Percentiles rank a stretch among this genome's conserved stretches.
These are phyloP conservation scores for Fragaria vesca DNA, from an alignment of 306 rosid genomes.

Conservation along the genomic window DNA sequence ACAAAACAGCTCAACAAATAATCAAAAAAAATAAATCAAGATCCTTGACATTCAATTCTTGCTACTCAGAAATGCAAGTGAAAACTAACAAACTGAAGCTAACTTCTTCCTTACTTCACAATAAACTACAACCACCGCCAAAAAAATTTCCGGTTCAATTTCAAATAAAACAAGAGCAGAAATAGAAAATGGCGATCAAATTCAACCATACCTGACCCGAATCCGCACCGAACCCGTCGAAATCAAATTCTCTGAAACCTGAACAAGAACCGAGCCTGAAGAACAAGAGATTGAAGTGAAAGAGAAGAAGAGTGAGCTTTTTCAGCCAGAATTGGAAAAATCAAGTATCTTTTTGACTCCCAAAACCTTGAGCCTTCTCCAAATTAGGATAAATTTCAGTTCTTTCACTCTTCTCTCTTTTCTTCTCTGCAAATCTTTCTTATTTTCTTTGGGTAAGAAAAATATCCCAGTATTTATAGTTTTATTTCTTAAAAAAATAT, in stretches of 20 bases:
- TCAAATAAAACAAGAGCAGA: slow-evolving; percentile 12
- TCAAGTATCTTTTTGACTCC: slow-evolving; percentile 19
- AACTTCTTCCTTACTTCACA: background rate
- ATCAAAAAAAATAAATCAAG: background rate
- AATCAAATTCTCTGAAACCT: background rate
- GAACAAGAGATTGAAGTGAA: slow-evolving; percentile 1
- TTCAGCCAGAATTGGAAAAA: slow-evolving; percentile 10
- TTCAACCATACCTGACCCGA: slow-evolving; percentile 11
- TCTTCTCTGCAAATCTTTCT: background rate
- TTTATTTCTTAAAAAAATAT: background rate
- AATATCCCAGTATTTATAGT: background rate
- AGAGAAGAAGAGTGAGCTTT: background rate
- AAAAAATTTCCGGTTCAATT: slow-evolving; percentile 1
- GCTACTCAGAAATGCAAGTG: background rate
- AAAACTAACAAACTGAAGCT: background rate
- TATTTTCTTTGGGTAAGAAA: background rate
- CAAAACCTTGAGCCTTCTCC: background rate
- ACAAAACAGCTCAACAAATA: background rate
- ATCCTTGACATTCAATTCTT: background rate
- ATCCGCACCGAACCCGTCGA: slow-evolving; percentile 9
- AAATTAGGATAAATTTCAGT: background rate
- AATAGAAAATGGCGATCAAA: background rate
- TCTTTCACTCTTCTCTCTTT: background rate
- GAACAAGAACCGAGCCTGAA: background rate
- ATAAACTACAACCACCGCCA: slow-evolving; percentile 20